A percentile compares a stretch with the other conserved stretches of the same genome.
These are phyloP conservation scores for Myxozyma geophila DNA, from an alignment of 805 yeast genomes.

Conservation along the genomic window DNA sequence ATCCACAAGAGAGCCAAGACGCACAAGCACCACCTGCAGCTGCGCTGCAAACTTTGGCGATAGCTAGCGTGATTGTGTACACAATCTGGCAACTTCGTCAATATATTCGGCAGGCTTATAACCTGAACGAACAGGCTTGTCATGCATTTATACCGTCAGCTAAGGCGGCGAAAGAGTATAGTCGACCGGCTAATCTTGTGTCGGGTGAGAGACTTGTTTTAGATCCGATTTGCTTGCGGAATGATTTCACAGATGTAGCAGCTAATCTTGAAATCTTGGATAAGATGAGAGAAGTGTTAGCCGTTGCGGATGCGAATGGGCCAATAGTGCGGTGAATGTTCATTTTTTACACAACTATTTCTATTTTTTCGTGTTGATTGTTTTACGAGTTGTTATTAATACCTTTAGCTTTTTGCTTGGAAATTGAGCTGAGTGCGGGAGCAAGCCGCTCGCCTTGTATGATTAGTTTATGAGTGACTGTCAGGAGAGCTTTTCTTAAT, in stretches of 20 bases:
- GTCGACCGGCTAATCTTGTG: conserved; percentile 6
- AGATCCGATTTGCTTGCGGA: conserved; percentile 13
- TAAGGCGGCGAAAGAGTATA: conserved; percentile 17
- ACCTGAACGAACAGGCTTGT: conserved; percentile 25
- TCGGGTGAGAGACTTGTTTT: conserved; percentile 2
- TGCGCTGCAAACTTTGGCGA: conserved; percentile 13
- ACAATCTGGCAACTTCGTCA: conserved; percentile 23
- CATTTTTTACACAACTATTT: no score
- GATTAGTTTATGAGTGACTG: no score
- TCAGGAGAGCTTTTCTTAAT: no score
- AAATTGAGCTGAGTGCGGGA: no score
- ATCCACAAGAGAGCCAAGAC: neutral
- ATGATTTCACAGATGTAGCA: conserved; percentile 13
- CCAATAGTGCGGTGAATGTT: neutral
- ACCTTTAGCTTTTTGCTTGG: no score
- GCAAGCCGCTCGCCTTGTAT: no score
- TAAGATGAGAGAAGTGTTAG: conserved; percentile 14
- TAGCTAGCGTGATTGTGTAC: conserved; percentile 18
- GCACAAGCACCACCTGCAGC: neutral
- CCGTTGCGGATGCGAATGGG: conserved; percentile 15
- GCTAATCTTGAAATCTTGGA: conserved; percentile 9
- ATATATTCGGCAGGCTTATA: conserved; percentile 22
- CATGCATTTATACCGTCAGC: conserved; percentile 16
- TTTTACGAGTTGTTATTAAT: neutral
- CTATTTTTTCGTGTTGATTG: neutral